Percentiles rank a stretch among this genome's conserved stretches.
These are phyloP conservation scores for Fusarium beomiforme DNA, from an alignment of 2,329 filamentous ascomycete genomes.

Conservation along the genomic window DNA sequence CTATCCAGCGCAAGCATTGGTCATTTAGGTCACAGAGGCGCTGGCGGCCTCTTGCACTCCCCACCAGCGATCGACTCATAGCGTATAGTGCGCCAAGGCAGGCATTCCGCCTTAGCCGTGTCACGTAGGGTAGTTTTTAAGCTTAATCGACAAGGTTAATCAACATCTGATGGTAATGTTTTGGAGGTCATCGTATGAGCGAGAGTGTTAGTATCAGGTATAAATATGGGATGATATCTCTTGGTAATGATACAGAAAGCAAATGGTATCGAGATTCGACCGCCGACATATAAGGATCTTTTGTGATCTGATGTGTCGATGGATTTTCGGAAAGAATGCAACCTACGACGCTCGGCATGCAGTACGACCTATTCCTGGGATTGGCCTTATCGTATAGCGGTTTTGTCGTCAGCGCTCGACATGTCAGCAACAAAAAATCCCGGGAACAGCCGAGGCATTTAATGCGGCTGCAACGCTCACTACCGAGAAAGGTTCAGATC, in stretches of 20 bases:
- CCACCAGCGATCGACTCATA: conserved; percentile 15
- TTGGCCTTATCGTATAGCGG: neutral
- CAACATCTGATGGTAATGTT: neutral
- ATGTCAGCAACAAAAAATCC: neutral
- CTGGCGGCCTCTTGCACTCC: conserved; percentile 20
- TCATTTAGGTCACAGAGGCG: neutral
- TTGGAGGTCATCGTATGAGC: neutral
- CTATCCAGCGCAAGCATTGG: conserved; percentile 10
- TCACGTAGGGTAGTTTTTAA: conserved; percentile 8
- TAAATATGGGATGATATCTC: neutral
- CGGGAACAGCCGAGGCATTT: conserved; percentile 7
- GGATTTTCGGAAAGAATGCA: conserved; percentile 8
- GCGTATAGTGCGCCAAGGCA: conserved; percentile 7
- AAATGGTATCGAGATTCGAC: neutral
- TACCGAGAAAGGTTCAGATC: neutral
- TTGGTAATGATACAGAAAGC: neutral
- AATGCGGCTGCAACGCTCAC: neutral
- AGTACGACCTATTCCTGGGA: neutral
- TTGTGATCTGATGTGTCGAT: neutral
- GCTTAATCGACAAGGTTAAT: conserved; percentile 26
- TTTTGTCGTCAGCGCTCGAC: neutral
- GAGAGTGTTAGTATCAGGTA: neutral
- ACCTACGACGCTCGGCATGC: neutral
- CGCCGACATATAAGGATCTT: neutral
- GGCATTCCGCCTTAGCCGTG: conserved; percentile 24